Evolutionary conservation across 148 eudicot species (phyloP).

Genomic region (Silene uniflora): DNA sequence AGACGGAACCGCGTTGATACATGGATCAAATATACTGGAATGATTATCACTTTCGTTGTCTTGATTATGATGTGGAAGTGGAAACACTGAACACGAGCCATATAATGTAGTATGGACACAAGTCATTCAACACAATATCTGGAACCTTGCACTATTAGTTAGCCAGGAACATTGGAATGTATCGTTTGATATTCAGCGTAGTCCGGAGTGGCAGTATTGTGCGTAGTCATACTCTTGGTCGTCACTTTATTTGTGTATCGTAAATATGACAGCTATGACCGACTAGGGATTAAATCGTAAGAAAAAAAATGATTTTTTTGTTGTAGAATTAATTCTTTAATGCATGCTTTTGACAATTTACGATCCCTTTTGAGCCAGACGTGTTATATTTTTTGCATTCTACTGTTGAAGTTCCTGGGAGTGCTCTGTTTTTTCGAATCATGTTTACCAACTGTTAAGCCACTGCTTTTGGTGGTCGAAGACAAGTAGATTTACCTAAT

Average conservation of each 20-base stretch:
- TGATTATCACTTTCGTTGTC: constrained; percentile 61
- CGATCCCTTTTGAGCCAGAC: background rate
- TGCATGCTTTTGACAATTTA: background rate
- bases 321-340: background rate
- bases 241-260: background rate
- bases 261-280: background rate
- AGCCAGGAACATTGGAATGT: too few relatives aligned
- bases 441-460: too few relatives aligned
- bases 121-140: too few relatives aligned
- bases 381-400: too few relatives aligned
- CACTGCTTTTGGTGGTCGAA: too few relatives aligned
- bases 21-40: constrained; percentile 81
- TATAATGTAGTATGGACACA: background rate
- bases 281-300: background rate
- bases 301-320: background rate
- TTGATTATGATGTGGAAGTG: constrained; percentile 72
- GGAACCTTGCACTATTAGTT: too few relatives aligned
- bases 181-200: too few relatives aligned
- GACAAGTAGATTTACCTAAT: too few relatives aligned
- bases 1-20: constrained; percentile 74
- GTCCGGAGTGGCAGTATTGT: background rate
- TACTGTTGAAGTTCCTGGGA: too few relatives aligned
- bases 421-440: too few relatives aligned
- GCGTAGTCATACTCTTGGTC: background rate
- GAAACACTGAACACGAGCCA: constrained; percentile 39